Base-by-base conservation (phyloP, 169 alveolate species). In the Babesia bovis region DNA sequence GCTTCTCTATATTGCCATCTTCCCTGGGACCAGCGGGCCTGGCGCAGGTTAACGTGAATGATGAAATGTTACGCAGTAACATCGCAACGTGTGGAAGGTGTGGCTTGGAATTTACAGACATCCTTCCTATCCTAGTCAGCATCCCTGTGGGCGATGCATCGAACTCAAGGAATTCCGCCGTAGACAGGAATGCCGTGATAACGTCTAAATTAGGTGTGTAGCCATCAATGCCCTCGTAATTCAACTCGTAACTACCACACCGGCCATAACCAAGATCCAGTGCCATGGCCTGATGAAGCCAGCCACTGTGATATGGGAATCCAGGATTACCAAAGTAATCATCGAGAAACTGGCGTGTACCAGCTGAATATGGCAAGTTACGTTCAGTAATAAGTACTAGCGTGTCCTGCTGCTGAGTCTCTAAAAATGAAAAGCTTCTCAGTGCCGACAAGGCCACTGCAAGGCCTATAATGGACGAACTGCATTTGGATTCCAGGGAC, bases 141-240 rank as follows among this genome's bases (percentile, higher is more conserved):
- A 78, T 7, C 12, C 72, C 56, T 13, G 65, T 28, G 40, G 45
- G 52, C 26, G 28, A 19, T 12, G 36, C 70, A 28, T 36, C 49
- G 28, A 78, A 19, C 10, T 51, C 82, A n/a, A n/a, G 49, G 1
- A 17, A 17, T 19, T 28, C 47, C 5, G 82, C 57, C 19, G 33
- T 45, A 21, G 60, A 41, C 28, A 78, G 45, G 51, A 78, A 78
- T 5, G 72, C 33, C 25, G 51, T 59, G 21, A 78, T 42, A 19
- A 68, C 71, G 25, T 78, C 86, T 68, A 25, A 82, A 52, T 78
- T 78, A 10, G 86, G 86, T 40, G 65, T 35, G 50, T 15, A 30
- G 23, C 86, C 86, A 53, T 78, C 86, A 9, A 69, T 40, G 13
- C 86, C 86, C 66, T 78, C 86, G 57, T 78, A 78, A 25, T 38